phyloP scores from a whole-genome alignment of 2,329 filamentous ascomycete species.

The Fusarium globosum region DNA sequence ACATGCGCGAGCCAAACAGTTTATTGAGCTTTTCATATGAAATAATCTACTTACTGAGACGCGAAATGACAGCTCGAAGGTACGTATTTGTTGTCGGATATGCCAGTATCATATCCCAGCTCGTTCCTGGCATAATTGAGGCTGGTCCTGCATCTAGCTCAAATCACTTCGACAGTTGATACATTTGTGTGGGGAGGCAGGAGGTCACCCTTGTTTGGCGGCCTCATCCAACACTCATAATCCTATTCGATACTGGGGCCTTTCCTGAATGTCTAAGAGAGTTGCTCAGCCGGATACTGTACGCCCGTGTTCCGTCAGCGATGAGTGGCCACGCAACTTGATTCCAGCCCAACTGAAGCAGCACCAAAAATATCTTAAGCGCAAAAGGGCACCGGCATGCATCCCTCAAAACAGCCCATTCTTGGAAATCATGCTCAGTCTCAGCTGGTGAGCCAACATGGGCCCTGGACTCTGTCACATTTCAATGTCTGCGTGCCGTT shows the following conservation, averaged over 20 bases:
- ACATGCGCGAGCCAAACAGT: conserved; percentile 29
- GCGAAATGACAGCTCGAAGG: conserved; percentile 10
- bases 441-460: conserved; percentile 10
- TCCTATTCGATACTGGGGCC: conserved; percentile 1
- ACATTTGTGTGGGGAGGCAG: conserved; percentile 4
- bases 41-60: conserved; percentile 12
- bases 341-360: conserved; percentile 1
- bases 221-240: conserved; percentile 25
- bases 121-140: conserved; percentile 28
- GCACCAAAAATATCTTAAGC: conserved; percentile 6
- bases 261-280: not conserved
- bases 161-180: conserved; percentile 19
- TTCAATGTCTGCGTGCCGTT: not conserved
- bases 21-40: conserved; percentile 16
- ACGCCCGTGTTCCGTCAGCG: not conserved
- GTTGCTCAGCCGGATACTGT: conserved; percentile 4
- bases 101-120: conserved; percentile 24
- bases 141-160: conserved; percentile 32
- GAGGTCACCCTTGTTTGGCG: conserved; percentile 24
- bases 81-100: conserved; percentile 11
- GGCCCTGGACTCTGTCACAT: conserved; percentile 2
- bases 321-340: conserved; percentile 3
- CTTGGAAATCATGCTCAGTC: conserved; percentile 6
- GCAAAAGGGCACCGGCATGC: not conserved
- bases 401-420: conserved; percentile 8